These are phyloP conservation scores for Backusella tarrabulga DNA, from an alignment of 192 early-diverging fungal species.

Conservation along the genomic window DNA sequence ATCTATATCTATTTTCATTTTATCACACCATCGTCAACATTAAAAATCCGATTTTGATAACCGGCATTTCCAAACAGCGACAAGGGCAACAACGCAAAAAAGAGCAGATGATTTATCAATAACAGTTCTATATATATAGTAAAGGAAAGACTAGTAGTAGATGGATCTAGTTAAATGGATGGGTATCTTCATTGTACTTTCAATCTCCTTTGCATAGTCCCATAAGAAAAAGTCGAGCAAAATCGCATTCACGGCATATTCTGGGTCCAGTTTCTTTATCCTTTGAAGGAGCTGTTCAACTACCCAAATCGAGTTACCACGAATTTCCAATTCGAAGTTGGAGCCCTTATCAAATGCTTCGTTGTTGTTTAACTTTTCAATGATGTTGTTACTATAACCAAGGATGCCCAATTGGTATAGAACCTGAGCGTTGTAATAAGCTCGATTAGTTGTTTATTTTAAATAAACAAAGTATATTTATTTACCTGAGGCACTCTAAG, in stretches of 20 bases:
- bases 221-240: constrained; percentile 88
- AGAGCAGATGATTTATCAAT: background rate
- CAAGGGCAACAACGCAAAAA: background rate
- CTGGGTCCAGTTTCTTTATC: background rate
- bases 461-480: background rate
- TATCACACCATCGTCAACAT: background rate
- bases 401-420: constrained; percentile 68
- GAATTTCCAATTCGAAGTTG: constrained; percentile 74
- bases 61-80: background rate
- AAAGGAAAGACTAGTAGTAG: constrained; percentile 49
- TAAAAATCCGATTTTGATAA: background rate
- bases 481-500: constrained; percentile 37
- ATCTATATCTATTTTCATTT: background rate
- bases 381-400: constrained; percentile 61
- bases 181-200: constrained; percentile 56
- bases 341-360: constrained; percentile 57
- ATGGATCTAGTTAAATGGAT: constrained; percentile 59
- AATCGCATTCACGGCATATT: constrained; percentile 64
- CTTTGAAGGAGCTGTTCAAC: constrained; percentile 57
- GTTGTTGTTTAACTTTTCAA: constrained; percentile 37
- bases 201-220: constrained; percentile 75
- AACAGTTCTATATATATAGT: background rate
- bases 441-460: background rate
- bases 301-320: constrained; percentile 77
- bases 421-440: constrained; percentile 40